Evolutionary conservation across 2,329 filamentous ascomycete species (phyloP).

Genomic region (Cladophialophora yegresii): DNA sequence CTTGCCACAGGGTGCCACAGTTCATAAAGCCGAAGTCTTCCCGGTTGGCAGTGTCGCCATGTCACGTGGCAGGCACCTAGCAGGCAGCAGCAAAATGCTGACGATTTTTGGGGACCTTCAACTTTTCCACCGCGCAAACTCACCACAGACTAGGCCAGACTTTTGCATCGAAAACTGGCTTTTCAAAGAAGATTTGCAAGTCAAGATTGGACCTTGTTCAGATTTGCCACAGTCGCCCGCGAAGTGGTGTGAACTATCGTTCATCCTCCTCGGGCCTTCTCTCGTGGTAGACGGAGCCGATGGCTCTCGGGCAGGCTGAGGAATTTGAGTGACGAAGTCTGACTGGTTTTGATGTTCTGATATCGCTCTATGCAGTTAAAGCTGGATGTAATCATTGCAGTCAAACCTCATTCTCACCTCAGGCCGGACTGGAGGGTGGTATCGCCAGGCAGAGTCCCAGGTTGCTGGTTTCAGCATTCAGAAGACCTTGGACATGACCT

Average conservation of each 20-base stretch:
- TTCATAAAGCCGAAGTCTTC: not conserved
- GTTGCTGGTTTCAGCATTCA: not conserved
- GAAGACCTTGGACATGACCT: not conserved
- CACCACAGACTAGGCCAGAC: not conserved
- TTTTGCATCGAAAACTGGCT: not conserved
- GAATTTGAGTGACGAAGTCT: not conserved
- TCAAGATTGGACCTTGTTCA: not conserved
- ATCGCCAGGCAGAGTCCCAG: not conserved
- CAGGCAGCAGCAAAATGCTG: not conserved
- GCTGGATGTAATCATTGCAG: not conserved
- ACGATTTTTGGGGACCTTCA: not conserved
- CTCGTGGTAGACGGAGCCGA: not conserved
- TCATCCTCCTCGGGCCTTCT: not conserved
- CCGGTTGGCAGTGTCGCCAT: not conserved
- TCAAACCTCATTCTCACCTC: not conserved
- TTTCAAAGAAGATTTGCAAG: not conserved
- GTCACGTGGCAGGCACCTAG: constrained; percentile 1
- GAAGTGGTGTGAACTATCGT: not conserved
- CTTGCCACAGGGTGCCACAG: not conserved
- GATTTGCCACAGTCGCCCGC: not conserved
- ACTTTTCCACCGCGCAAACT: not conserved
- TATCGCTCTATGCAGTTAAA: not conserved
- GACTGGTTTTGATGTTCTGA: not conserved
- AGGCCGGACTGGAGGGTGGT: not conserved
- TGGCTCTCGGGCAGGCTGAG: not conserved